phyloP scores from a whole-genome alignment of 352 stramenopile genomes.

The Blastocystis hominis region DNA sequence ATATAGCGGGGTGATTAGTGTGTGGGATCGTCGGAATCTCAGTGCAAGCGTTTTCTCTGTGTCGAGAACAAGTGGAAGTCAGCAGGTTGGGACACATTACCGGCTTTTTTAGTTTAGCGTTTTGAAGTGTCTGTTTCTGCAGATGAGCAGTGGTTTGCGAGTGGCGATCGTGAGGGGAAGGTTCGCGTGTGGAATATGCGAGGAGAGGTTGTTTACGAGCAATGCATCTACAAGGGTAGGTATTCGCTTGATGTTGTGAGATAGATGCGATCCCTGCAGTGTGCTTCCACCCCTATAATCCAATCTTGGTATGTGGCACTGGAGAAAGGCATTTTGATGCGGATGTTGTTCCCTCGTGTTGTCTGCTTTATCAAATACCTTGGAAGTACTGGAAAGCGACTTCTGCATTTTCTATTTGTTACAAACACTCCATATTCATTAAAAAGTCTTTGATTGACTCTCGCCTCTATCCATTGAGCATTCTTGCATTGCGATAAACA shows the following conservation, averaged over 20 bases:
- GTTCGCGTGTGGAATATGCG: background rate
- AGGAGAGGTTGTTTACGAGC: background rate
- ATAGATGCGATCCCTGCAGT: background rate
- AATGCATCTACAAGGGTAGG: background rate
- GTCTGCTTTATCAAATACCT: constrained; percentile 23
- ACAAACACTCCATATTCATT: too few relatives aligned
- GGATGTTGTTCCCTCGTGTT: background rate
- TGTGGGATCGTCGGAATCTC: background rate
- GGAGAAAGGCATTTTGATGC: constrained; percentile 17
- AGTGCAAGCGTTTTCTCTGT: background rate
- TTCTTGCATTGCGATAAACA: too few relatives aligned
- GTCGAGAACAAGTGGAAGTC: background rate
- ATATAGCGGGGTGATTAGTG: background rate
- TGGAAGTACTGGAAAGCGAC: too few relatives aligned
- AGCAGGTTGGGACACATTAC: background rate
- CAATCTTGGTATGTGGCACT: constrained; percentile 5
- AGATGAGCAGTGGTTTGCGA: background rate
- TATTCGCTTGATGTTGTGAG: background rate
- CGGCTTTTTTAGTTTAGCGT: background rate
- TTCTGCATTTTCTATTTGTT: too few relatives aligned
- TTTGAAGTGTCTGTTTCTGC: background rate
- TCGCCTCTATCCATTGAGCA: too few relatives aligned
- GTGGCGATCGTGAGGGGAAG: background rate
- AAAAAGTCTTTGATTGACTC: too few relatives aligned
- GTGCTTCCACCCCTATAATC: constrained; percentile 18